Base-by-base conservation (phyloP, 345 rosid species). In the Syzygium oleosum region DNA sequence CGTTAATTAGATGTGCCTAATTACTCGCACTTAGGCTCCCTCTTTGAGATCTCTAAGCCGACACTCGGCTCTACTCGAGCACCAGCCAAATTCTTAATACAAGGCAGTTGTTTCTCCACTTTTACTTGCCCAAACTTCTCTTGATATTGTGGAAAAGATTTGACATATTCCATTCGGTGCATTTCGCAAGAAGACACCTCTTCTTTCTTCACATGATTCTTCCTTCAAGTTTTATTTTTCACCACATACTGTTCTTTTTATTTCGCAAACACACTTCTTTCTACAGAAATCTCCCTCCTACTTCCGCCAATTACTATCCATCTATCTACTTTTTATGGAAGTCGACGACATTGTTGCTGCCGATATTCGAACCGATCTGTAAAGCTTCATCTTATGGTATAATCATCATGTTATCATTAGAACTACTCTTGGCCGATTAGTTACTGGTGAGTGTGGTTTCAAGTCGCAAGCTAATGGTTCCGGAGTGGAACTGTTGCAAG, bases 1-100 rank as follows among this genome's bases (percentile, higher is more conserved):
- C 0, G 0, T 17, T 68, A 34, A 17, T 43, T 31, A 31, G 6
- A 1, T 34, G 17, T 17, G 46, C 17, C 1, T 59, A 34, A 34
- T 12, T 73, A 19, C 80, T 34, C 0, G 0, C 22, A 19, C 13
- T 31, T 17, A 34, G 25, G 3, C 80, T 73, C 46, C 80, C 80
- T 34, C 46, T 68, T 65, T 31, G 80, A 73, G 1, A 41, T 73
- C 25, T 73, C 14, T 73, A 21, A 17, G 80, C 7, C 22, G 7
- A 73, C 25, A 34, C 46, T 73, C 46, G 7, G 22, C 23, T 73
- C 80, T 73, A 9, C 22, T 68, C 19, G 25, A 34, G 46, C 7
- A 9, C 49, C 19, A 4, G 80, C 80, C 49, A 73, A 73, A 22
- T 19, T 68, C n/a, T n/a, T n/a, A n/a, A n/a, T n/a, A n/a, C n/a